A percentile compares a stretch with the other conserved stretches of the same genome.
phyloP scores from a whole-genome alignment of 305 asterid genomes.

The Fraxinus ornus region DNA sequence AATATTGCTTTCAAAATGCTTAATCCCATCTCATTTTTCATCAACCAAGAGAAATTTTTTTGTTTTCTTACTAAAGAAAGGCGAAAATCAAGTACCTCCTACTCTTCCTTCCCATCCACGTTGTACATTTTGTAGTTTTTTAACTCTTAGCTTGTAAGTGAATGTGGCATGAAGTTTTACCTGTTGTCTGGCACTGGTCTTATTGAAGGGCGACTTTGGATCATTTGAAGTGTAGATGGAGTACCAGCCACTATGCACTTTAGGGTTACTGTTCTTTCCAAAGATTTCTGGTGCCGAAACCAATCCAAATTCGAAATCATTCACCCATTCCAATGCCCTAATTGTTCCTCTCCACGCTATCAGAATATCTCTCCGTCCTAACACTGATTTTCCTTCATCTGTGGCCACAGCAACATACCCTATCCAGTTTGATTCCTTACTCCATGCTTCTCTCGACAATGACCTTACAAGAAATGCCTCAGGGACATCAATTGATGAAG shows the following conservation, averaged over 20 bases:
- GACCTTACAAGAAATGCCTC: conserved; percentile 50
- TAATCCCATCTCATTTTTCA: neutral
- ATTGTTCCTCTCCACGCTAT: conserved; percentile 62
- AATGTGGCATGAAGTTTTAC: conserved; percentile 26
- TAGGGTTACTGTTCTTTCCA: conserved; percentile 31
- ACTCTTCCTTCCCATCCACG: neutral
- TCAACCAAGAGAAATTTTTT: neutral
- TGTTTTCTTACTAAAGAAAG: neutral
- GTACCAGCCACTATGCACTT: conserved; percentile 70
- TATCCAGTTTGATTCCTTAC: conserved; percentile 69
- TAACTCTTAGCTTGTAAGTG: neutral
- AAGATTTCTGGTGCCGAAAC: conserved; percentile 47
- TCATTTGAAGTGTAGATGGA: conserved; percentile 59
- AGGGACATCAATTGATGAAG: conserved; percentile 34
- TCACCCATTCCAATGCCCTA: conserved; percentile 44
- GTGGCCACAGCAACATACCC: conserved; percentile 74
- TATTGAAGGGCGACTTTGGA: conserved; percentile 48
- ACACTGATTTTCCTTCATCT: conserved; percentile 51
- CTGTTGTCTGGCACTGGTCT: conserved; percentile 59
- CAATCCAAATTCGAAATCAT: conserved; percentile 43
- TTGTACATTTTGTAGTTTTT: neutral
- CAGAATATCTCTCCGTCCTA: conserved; percentile 75
- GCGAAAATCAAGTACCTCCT: neutral
- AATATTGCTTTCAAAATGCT: neutral
- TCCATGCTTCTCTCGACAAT: conserved; percentile 51